Evolutionary conservation across 2,329 filamentous ascomycete genomes (phyloP).

Genomic region (Akanthomyces lecanii): DNA sequence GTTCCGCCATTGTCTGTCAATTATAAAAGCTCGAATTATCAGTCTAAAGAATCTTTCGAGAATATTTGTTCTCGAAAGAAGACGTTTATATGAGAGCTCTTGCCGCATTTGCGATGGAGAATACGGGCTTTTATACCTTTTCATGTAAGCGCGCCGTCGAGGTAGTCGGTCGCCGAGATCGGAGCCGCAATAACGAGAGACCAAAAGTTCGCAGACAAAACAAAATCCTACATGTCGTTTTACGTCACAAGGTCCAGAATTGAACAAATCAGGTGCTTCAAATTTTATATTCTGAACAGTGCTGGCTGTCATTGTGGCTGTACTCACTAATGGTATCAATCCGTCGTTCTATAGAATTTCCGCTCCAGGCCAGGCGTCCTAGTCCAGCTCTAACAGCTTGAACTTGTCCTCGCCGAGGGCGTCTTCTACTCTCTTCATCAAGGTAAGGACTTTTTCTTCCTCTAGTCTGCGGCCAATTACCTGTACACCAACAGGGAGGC

Average conservation of each 20-base stretch:
- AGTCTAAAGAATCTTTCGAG: background rate
- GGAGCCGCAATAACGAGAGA: background rate
- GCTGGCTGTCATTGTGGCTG: background rate
- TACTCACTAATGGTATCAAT: background rate
- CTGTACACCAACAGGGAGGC: constrained; percentile 81
- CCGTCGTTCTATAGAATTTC: background rate
- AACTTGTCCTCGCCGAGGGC: constrained; percentile 60
- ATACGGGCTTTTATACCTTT: background rate
- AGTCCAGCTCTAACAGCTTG: constrained; percentile 46
- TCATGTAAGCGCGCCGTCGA: background rate
- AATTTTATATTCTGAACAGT: background rate
- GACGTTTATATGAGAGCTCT: too few species aligned
- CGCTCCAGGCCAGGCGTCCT: background rate
- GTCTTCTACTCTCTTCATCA: constrained; percentile 75
- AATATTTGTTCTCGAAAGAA: background rate
- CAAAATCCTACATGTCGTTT: background rate
- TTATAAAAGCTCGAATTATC: background rate
- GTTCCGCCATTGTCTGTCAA: constrained; percentile 18
- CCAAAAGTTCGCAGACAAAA: background rate
- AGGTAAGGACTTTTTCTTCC: constrained; percentile 80
- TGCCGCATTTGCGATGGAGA: background rate
- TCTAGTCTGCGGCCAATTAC: constrained; percentile 74
- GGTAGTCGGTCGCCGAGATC: constrained; percentile 3
- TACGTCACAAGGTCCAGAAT: background rate
- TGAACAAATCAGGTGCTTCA: background rate